Conservation (phyloP, 805 yeast species). For the Ogataea naganishii region DNA sequence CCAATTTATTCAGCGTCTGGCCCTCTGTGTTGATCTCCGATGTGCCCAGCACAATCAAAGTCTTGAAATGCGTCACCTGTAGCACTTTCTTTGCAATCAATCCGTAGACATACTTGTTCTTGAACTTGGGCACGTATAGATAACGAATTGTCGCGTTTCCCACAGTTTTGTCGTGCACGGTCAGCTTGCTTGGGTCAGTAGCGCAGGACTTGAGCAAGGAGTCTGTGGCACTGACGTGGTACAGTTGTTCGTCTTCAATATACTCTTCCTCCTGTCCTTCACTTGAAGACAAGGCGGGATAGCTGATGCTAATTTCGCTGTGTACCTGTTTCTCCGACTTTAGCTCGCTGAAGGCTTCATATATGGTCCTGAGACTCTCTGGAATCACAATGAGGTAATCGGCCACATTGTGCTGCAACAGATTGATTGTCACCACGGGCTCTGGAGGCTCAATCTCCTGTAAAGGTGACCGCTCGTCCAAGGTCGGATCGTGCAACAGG, state of each 20-base stretch:
- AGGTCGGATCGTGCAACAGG: slow-evolving; percentile 29
- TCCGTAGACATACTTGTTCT: slow-evolving; percentile 17
- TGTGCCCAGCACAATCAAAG: slow-evolving; percentile 14
- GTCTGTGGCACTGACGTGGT: no score
- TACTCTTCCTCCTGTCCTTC: slow-evolving; percentile 17
- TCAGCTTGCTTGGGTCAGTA: slow-evolving; percentile 16
- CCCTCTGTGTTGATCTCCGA: slow-evolving; percentile 13
- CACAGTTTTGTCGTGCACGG: slow-evolving; percentile 5
- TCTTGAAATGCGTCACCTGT: slow-evolving; percentile 4
- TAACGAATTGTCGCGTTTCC: slow-evolving; percentile 5
- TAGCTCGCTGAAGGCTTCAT: slow-evolving; percentile 10
- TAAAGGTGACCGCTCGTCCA: slow-evolving; percentile 13
- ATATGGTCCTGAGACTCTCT: slow-evolving; percentile 14
- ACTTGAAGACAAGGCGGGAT: slow-evolving; percentile 5
- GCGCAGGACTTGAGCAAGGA: slow-evolving; percentile 17
- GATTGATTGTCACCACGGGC: slow-evolving; percentile 21
- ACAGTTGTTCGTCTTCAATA: slow-evolving; percentile 44
- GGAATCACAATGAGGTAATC: slow-evolving; percentile 25
- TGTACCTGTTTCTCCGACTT: slow-evolving; percentile 1
- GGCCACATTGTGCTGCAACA: slow-evolving; percentile 6
- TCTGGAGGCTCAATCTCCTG: slow-evolving; percentile 10
- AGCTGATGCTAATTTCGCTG: slow-evolving; percentile 8
- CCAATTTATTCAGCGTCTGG: slow-evolving; percentile 10
- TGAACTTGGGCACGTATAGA: slow-evolving; percentile 13
- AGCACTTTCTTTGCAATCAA: slow-evolving; percentile 10